Base-by-base conservation (phyloP, 2,329 filamentous ascomycete species). In the Sporothrix brunneoviolacea region DNA sequence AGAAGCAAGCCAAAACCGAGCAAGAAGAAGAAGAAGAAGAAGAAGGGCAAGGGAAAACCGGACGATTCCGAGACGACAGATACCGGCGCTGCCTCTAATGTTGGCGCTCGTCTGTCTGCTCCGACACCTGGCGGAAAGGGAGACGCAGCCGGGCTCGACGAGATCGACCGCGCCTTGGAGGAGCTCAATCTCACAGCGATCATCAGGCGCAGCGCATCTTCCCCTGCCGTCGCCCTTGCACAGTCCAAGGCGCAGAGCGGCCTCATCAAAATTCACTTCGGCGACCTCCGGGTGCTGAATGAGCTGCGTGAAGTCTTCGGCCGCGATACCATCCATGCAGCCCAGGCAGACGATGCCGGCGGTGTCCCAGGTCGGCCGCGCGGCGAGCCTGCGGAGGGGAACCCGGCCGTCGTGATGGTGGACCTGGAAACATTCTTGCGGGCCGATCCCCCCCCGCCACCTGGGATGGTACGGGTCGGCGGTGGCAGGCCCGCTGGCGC, bases 251-350 rank as follows among this genome's bases (percentile, higher is more conserved):
- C 59, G 15, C 35, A 12, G 35, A 1, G 49, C 49, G 10, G 22
- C 51, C 67, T 79, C 7, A 64, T 81, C 2, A 64, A 68, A 27
- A 71, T 79, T 59, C 76, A 77, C 58, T 79, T 83, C 1, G 79
- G 86, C 57, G 81, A 90, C 59, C 77, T 98, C 10, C 91, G 91
- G 63, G 88, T 88, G 8, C 75, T 84, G 32, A 95, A 95, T 61
- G 93, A 98, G 70, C 96, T 98, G 89, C 84, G 76, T 45, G 71
- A 69, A 27, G 65, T 82, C 3, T 82, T 76, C 64, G 79, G 74
- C 7, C 71, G 70, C 57, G 80, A 73, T 50, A 78, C 71, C 61
- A 85, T 76, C 65, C 79, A 71, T 61, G 75, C 70, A 1, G 77
- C 72, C 8, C 64, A 71, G 15, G 70, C 66, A 7, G 76, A 79